Evolutionary conservation across 2,329 filamentous ascomycete genomes (phyloP).

Genomic region (Fonsecaea monophora): DNA sequence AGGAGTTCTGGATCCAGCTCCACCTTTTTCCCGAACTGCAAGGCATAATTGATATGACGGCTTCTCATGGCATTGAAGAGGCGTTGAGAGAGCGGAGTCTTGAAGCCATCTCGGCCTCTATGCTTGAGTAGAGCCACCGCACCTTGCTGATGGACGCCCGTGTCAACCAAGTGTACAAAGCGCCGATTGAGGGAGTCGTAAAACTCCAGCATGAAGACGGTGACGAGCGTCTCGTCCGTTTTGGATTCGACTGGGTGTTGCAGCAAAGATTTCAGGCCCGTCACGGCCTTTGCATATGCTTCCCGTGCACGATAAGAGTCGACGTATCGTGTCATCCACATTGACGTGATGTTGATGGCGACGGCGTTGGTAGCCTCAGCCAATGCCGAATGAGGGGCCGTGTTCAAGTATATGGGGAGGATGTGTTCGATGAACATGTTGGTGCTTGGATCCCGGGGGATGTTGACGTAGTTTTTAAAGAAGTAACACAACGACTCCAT

Average conservation of each 20-base stretch:
- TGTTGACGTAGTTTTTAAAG: conserved; percentile 36
- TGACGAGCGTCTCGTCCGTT: conserved; percentile 31
- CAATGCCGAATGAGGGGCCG: conserved; percentile 23
- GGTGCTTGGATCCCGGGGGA: conserved; percentile 32
- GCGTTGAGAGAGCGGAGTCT: conserved; percentile 25
- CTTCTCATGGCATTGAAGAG: conserved; percentile 31
- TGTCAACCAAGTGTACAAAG: conserved; percentile 30
- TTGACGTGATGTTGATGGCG: conserved; percentile 30
- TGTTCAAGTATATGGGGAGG: conserved; percentile 30
- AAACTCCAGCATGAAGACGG: conserved; percentile 36
- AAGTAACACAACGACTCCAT: conserved; percentile 31
- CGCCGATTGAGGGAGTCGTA: conserved; percentile 34
- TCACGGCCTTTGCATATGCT: conserved; percentile 28
- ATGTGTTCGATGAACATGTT: conserved; percentile 36
- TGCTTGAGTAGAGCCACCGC: conserved; percentile 32
- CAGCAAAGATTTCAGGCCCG: conserved; percentile 16
- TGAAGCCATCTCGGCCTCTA: conserved; percentile 27
- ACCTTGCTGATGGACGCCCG: conserved; percentile 33
- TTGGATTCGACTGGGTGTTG: conserved; percentile 23
- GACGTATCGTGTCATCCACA: conserved; percentile 28
- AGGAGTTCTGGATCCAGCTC: conserved; percentile 22
- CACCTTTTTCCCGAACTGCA: conserved; percentile 24
- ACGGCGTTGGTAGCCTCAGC: conserved; percentile 28
- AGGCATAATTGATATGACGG: conserved; percentile 30
- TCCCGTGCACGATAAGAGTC: conserved; percentile 29